Base-by-base conservation (phyloP, 2,329 filamentous ascomycete species). In the Thielaviopsis musarum region DNA sequence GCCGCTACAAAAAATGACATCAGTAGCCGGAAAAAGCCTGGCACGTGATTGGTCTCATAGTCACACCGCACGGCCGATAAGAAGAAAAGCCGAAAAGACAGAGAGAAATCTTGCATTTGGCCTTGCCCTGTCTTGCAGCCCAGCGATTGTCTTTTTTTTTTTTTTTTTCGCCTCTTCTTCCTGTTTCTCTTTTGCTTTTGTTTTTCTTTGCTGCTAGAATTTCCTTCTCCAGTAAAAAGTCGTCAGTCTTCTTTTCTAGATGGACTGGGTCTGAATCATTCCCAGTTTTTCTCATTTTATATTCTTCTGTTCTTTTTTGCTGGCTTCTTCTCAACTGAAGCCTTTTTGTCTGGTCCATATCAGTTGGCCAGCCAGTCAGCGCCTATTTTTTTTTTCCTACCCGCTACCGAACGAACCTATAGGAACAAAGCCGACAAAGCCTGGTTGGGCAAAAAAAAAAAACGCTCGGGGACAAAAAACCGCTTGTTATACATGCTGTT, bases 11-110 rank as follows among this genome's bases (percentile, higher is more conserved):
- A 30, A 26, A 45, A 59, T 54, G 57, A 59, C 57, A 59, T 54
- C 52, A 49, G 54, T 24, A 24, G 28, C 22, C 17, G 41, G 7
- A 51, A 54, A 58, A 54, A 51, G 10, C 41, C 21, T 41, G 56
- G 52, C 59, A 61, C 59, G 59, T 61, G 59, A 61, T 58, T 34
- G 30, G 30, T 34, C 10, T 56, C 56, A 61, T 61, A 61, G 52
- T 19, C 53, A 56, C 49, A 56, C 58, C 58, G 54, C 58, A 58
- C 52, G 55, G 19, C 56, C 51, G 56, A 61, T 61, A 61, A 61
- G 59, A 61, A 49, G 48, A 56, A 53, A 54, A 34, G 30, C 30
- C 30, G 30, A 34, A 34, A 34, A 34, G 30, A 34, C 30, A 6
- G 5, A 34, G 30, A 34, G 30, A 45, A 53, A 56, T 59, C 38